phyloP scores from a whole-genome alignment of 139 green algal species.

The Closterium sp. region DNA sequence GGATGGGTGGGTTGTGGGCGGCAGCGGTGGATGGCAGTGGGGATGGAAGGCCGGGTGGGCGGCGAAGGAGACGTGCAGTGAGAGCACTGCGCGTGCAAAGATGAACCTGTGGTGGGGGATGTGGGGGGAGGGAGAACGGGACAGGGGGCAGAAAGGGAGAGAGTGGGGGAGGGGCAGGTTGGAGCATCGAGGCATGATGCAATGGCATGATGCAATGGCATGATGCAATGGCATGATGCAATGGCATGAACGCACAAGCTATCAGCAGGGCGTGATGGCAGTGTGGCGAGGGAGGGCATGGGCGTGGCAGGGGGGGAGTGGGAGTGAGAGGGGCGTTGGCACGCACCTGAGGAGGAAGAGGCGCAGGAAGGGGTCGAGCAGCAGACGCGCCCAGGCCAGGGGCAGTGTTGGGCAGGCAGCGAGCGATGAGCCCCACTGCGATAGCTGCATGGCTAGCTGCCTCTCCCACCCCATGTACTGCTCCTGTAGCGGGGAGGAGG shows the following conservation, averaged over 20 bases:
- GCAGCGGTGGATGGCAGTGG: slow-evolving; percentile 28
- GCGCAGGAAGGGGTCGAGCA: slow-evolving; percentile 36
- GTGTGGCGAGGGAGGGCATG: background rate
- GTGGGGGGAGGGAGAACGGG: background rate
- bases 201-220: background rate
- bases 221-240: background rate
- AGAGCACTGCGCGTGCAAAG: slow-evolving; percentile 21
- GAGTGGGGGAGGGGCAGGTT: background rate
- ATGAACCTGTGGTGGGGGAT: slow-evolving; percentile 20
- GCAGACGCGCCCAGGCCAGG: slow-evolving; percentile 19
- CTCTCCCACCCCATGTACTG: slow-evolving; percentile 20
- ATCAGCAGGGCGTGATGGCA: background rate
- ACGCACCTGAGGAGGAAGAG: slow-evolving; percentile 31
- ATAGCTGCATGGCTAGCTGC: slow-evolving; percentile 4
- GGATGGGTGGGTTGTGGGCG: slow-evolving; percentile 16
- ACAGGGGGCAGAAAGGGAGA: background rate
- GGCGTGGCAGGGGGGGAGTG: background rate
- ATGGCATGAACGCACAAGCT: no score
- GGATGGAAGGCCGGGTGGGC: slow-evolving; percentile 14
- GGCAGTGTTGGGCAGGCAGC: background rate
- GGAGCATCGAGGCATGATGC: background rate
- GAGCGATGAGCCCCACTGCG: slow-evolving; percentile 12
- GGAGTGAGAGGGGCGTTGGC: no score
- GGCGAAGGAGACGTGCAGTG: slow-evolving; percentile 3
- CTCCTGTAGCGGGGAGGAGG: background rate